Conservation (phyloP, 2,329 filamentous ascomycete genomes). For the Exophiala alcalophila region DNA sequence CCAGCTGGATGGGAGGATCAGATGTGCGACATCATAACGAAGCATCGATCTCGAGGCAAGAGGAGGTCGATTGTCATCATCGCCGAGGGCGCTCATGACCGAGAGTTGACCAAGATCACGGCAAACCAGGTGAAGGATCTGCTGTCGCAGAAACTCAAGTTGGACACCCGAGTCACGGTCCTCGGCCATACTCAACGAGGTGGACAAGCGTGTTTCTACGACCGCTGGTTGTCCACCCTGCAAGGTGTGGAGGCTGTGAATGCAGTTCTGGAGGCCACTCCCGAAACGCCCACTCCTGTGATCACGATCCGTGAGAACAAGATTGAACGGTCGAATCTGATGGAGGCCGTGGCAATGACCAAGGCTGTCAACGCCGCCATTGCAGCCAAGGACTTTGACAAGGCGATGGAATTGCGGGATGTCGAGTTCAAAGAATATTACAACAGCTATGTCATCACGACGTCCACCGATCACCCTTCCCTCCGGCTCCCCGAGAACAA, state of each 20-base stretch:
- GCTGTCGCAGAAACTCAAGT: constrained; percentile 72
- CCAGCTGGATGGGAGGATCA: constrained; percentile 82
- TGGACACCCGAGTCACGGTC: constrained; percentile 93
- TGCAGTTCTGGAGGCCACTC: constrained; percentile 83
- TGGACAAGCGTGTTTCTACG: constrained; percentile 87
- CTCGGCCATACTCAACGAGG: constrained; percentile 97
- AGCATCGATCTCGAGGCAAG: constrained; percentile 84
- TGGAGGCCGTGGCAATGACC: constrained; percentile 84
- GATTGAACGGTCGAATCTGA: constrained; percentile 83
- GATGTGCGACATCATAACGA: constrained; percentile 75
- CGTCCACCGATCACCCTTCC: constrained; percentile 70
- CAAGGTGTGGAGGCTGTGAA: constrained; percentile 94
- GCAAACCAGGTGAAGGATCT: constrained; percentile 80
- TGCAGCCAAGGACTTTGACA: constrained; percentile 77
- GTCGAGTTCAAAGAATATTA: constrained; percentile 93
- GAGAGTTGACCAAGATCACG: constrained; percentile 77
- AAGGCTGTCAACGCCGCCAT: constrained; percentile 81
- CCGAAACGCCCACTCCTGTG: constrained; percentile 85
- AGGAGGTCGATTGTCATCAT: constrained; percentile 98
- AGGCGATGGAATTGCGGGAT: constrained; percentile 83
- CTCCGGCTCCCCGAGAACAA: constrained; percentile 67
- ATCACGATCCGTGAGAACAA: constrained; percentile 98
- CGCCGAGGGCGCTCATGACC: constrained; percentile 88
- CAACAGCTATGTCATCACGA: constrained; percentile 85
- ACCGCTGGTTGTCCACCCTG: constrained; percentile 86